Conservation (phyloP, 2,329 filamentous ascomycete genomes). For the Lasiodiplodia sp. region DNA sequence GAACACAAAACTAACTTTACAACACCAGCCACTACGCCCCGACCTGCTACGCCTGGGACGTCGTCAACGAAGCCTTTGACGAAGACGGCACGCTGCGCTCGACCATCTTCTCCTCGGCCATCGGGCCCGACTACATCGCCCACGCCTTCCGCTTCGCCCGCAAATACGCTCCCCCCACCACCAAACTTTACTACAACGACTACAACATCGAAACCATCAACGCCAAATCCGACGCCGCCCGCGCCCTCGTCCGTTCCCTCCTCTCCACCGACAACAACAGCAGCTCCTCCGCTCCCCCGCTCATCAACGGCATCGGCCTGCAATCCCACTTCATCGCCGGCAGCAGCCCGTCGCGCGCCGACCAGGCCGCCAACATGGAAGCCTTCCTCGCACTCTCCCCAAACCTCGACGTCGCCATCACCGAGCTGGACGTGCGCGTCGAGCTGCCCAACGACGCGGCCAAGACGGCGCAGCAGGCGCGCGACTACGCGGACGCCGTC, state of each 20-base stretch:
- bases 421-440: conserved; percentile 66
- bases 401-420: conserved; percentile 64
- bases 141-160: conserved; percentile 64
- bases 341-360: conserved; percentile 55
- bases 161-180: conserved; percentile 57
- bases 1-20: no score
- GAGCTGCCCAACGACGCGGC: conserved; percentile 54
- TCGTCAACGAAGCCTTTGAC: conserved; percentile 69
- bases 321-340: conserved; percentile 68
- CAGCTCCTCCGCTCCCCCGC: conserved; percentile 36
- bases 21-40: conserved; percentile 53
- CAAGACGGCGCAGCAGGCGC: conserved; percentile 55
- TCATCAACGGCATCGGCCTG: conserved; percentile 69
- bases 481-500: conserved; percentile 53
- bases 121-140: conserved; percentile 55
- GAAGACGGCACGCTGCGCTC: conserved; percentile 64
- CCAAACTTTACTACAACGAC: conserved; percentile 68
- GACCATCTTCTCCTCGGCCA: conserved; percentile 56
- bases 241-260: conserved; percentile 46
- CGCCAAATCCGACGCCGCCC: conserved; percentile 51
- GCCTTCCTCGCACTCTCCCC: conserved; percentile 59
- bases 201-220: conserved; percentile 65
- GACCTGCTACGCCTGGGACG: conserved; percentile 65
- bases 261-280: conserved; percentile 35
- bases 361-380: conserved; percentile 56